Evolutionary conservation across 2,329 filamentous ascomycete genomes (phyloP), one percentile per base, ranked within the genome.

Genomic region (Mollisiaceae sp.): DNA sequence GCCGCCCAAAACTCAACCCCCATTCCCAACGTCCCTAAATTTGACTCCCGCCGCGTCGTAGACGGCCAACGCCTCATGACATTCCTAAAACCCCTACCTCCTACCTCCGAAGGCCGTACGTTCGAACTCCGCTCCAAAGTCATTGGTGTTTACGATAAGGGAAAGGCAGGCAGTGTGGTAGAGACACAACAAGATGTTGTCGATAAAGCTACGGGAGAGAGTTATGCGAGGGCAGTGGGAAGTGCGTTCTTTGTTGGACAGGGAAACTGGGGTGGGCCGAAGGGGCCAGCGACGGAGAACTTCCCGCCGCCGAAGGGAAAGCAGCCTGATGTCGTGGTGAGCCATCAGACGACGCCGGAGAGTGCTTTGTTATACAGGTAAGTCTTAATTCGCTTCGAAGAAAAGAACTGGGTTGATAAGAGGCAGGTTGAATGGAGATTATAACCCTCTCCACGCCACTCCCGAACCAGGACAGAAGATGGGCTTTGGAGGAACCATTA

Each of bases 401-500:
- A 35, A 3, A 20, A 22, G 36, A 9, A 8, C 9, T 39, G 32
- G 24, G 36, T 35, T 12, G 38, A 41, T 45, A 22, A 69, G 75
- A 27, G 92, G 92, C 79, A 86, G 92, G 69, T 85, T 97, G 59
- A 97, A 97, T 73, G 93, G 93, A 70, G 94, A 97, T 81, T 97
- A 97, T 80, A 97, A 97, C 82, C 94, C 93, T 35, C 88, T 97
- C 41, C 93, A 97, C 77, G 93, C 92, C 8, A 91, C 91, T 20
- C 93, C 93, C 14, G 91, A 93, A 79, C 92, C 93, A 0, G 93
- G 93, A 67, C 80, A 86, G 79, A 90, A 93, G 81, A 97, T 97
- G 92, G 93, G 94, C 66, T 97, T 97, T 72, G 92, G 92, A 35
- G 93, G 93, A 39, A 83, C 88, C 72, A 97, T 97, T 78, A 91